Percentiles rank a stretch among this genome's conserved stretches.
phyloP scores from a whole-genome alignment of 371 early-diverging fungal species.

The Actinomucor elegans region DNA sequence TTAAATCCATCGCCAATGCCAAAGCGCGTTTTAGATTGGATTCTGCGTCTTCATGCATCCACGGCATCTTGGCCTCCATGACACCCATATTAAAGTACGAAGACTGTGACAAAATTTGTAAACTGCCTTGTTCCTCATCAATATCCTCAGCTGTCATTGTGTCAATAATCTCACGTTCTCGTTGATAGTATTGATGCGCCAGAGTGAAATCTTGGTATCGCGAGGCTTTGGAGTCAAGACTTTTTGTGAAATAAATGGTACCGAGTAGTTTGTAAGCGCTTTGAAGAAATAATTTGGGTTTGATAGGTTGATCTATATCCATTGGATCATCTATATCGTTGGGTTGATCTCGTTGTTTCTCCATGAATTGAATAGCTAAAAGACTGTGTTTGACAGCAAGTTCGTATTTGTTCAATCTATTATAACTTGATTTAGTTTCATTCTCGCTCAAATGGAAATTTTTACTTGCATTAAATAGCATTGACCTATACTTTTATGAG shows the following conservation, averaged over 20 bases:
- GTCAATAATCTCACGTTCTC: constrained; percentile 28
- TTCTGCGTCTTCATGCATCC: constrained; percentile 7
- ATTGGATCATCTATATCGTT: too few relatives aligned
- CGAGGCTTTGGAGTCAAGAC: constrained; percentile 14
- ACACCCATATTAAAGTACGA: constrained; percentile 43
- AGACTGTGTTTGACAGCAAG: constrained; percentile 17
- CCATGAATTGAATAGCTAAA: background rate
- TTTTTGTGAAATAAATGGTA: constrained; percentile 35
- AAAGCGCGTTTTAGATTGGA: constrained; percentile 19
- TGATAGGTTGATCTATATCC: background rate
- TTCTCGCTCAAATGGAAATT: background rate
- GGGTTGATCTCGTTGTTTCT: constrained; percentile 2
- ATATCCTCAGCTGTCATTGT: constrained; percentile 18
- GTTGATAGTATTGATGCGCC: constrained; percentile 28
- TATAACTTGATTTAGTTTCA: background rate
- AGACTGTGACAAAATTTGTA: constrained; percentile 19
- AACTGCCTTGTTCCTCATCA: constrained; percentile 13
- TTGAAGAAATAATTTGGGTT: constrained; percentile 9
- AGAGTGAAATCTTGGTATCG: constrained; percentile 26
- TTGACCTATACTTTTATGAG: constrained; percentile 16
- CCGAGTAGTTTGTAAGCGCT: constrained; percentile 25
- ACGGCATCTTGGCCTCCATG: constrained; percentile 24
- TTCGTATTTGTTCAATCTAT: constrained; percentile 23
- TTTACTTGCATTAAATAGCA: constrained; percentile 21
- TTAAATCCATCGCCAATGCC: constrained; percentile 13